Evolutionary conservation across 768 basidiomycete species (phyloP).

Genomic region (Suillus placidus): DNA sequence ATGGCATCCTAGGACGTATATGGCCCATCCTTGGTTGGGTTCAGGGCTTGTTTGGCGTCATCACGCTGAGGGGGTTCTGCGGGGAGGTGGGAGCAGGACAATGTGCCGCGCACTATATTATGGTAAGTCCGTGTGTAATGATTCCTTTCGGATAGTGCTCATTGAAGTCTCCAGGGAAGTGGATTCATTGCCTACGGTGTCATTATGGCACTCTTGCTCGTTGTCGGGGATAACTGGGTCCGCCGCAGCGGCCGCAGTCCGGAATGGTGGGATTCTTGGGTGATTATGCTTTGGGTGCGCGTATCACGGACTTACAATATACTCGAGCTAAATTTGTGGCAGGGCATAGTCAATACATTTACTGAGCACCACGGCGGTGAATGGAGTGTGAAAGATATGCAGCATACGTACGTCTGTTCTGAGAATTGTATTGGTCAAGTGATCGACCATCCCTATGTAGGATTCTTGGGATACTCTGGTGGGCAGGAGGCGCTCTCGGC

Average conservation of each 20-base stretch:
- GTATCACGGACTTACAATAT: background rate
- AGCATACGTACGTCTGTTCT: slow-evolving; percentile 73
- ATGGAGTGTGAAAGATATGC: slow-evolving; percentile 95
- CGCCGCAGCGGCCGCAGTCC: slow-evolving; percentile 70
- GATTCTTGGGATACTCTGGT: slow-evolving; percentile 64
- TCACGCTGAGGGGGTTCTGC: slow-evolving; percentile 77
- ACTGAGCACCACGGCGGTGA: slow-evolving; percentile 81
- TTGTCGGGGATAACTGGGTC: slow-evolving; percentile 80
- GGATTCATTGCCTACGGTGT: slow-evolving; percentile 88
- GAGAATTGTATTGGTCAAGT: slow-evolving; percentile 6
- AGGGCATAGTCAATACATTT: slow-evolving; percentile 78
- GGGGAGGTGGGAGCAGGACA: slow-evolving; percentile 72
- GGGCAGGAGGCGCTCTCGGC: slow-evolving; percentile 89
- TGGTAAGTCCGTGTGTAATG: slow-evolving; percentile 41
- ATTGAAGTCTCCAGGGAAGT: slow-evolving; percentile 52
- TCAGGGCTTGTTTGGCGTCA: slow-evolving; percentile 86
- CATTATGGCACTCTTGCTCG: slow-evolving; percentile 77
- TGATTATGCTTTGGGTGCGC: slow-evolving; percentile 57
- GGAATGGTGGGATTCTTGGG: slow-evolving; percentile 87
- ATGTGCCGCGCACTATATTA: slow-evolving; percentile 87
- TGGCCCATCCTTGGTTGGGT: slow-evolving; percentile 89
- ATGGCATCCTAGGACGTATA: slow-evolving; percentile 79
- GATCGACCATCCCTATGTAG: slow-evolving; percentile 36
- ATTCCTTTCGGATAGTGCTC: slow-evolving; percentile 14
- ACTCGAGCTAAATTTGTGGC: background rate